phyloP scores from a whole-genome alignment of 2,329 filamentous ascomycete genomes.

The Lecanicillium sp. region DNA sequence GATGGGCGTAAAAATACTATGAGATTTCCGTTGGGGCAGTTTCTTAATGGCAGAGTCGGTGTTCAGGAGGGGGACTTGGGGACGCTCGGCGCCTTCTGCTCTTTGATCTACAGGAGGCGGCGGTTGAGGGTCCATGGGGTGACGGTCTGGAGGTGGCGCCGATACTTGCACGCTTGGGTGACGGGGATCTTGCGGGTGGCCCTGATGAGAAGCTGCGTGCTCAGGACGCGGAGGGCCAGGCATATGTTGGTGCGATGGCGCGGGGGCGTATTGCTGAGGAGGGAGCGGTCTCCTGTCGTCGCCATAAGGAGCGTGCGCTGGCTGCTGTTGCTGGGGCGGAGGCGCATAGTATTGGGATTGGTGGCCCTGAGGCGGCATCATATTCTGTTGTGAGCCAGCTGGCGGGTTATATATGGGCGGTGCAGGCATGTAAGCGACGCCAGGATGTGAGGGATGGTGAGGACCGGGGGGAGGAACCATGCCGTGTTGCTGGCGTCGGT shows the following conservation, averaged over 20 bases:
- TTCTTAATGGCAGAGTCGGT: constrained; percentile 49
- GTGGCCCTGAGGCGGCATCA: constrained; percentile 29
- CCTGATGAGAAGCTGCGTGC: constrained; percentile 8
- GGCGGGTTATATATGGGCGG: constrained; percentile 73
- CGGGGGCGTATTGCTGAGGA: constrained; percentile 12
- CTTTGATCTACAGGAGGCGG: constrained; percentile 43
- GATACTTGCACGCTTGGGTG: constrained; percentile 15
- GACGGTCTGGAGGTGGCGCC: constrained; percentile 26
- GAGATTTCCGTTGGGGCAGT: constrained; percentile 68
- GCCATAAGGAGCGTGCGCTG: constrained; percentile 18
- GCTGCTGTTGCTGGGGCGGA: constrained; percentile 19
- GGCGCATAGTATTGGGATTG: constrained; percentile 27
- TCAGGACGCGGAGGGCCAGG: constrained; percentile 17
- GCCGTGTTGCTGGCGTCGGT: constrained; percentile 67
- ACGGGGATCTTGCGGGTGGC: constrained; percentile 11
- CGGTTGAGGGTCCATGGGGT: constrained; percentile 42
- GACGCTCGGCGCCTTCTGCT: constrained; percentile 39
- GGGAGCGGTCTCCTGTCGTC: constrained; percentile 9
- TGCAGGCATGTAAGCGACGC: constrained; percentile 78
- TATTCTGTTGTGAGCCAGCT: constrained; percentile 30
- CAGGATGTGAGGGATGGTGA: constrained; percentile 41
- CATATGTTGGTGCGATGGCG: constrained; percentile 18
- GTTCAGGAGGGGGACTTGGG: constrained; percentile 39
- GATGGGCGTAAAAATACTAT: constrained; percentile 96
- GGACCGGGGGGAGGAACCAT: constrained; percentile 58